phyloP scores from a whole-genome alignment of 805 yeast species.

The Teunomyces tritomae region DNA sequence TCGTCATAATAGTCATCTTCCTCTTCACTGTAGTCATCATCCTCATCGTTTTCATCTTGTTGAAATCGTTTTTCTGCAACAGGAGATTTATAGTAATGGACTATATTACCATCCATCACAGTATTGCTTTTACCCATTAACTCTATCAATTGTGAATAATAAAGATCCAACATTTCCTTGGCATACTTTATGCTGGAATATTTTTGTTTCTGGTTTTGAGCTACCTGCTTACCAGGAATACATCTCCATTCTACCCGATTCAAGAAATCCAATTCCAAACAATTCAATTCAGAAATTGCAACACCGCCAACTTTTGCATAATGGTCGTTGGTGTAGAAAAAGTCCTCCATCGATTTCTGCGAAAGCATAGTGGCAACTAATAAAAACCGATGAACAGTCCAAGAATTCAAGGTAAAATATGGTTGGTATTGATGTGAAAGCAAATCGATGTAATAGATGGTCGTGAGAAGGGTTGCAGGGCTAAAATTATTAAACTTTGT shows the following conservation, averaged over 20 bases:
- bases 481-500: slow-evolving; percentile 84
- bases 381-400: slow-evolving; percentile 90
- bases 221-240: slow-evolving; percentile 36
- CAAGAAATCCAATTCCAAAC: slow-evolving; percentile 85
- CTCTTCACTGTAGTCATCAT: slow-evolving; percentile 12
- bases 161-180: slow-evolving; percentile 38
- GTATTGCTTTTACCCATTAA: slow-evolving; percentile 33
- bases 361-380: slow-evolving; percentile 89
- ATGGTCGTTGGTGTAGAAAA: slow-evolving; percentile 89
- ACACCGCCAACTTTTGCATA: slow-evolving; percentile 97
- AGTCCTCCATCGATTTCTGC: slow-evolving; percentile 87
- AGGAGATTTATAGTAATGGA: neutral
- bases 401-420: slow-evolving; percentile 77
- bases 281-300: slow-evolving; percentile 74
- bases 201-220: slow-evolving; percentile 8
- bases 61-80: slow-evolving; percentile 3
- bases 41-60: slow-evolving; percentile 12
- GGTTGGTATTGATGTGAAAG: slow-evolving; percentile 71
- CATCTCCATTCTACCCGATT: slow-evolving; percentile 69
- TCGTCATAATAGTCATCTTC: slow-evolving; percentile 12
- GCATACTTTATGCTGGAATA: slow-evolving; percentile 25
- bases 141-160: slow-evolving; percentile 38
- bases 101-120: neutral
- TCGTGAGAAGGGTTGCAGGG: slow-evolving; percentile 73
- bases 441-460: slow-evolving; percentile 89